Conservation (phyloP, 176 grass and related monocot genomes). For the Rhipidocladum racemiflorum region DNA sequence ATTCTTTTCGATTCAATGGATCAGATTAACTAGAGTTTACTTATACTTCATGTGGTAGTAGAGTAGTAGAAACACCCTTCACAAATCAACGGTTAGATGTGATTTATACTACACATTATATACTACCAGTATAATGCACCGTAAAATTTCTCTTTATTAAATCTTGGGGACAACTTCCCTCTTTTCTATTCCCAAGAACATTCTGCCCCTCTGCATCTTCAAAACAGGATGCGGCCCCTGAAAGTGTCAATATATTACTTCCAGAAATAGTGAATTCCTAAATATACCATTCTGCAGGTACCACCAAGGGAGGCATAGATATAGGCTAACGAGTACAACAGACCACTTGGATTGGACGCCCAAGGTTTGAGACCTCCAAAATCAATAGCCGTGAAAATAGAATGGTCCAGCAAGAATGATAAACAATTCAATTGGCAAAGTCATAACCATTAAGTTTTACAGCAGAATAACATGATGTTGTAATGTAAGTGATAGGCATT, state of each 20-base stretch:
- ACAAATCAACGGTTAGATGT: no score
- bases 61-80: no score
- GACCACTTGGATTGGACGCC: neutral
- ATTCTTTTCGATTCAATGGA: no score
- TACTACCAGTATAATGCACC: no score
- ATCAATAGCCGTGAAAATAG: neutral
- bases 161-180: neutral
- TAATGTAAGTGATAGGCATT: neutral
- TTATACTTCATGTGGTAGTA: no score
- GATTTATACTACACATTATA: no score
- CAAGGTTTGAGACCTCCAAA: neutral
- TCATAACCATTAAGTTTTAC: conserved; percentile 12
- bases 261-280: neutral
- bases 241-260: neutral
- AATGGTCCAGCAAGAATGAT: neutral
- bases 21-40: no score
- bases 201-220: neutral
- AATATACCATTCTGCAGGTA: neutral
- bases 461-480: neutral
- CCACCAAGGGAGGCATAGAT: neutral
- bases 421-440: neutral
- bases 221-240: neutral
- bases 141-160: no score
- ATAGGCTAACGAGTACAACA: neutral
- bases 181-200: neutral